Percentiles rank a stretch among this genome's conserved stretches.
These are phyloP conservation scores for Paracoccidioides brasiliensis DNA, from an alignment of 2,329 filamentous ascomycete species.

Conservation along the genomic window DNA sequence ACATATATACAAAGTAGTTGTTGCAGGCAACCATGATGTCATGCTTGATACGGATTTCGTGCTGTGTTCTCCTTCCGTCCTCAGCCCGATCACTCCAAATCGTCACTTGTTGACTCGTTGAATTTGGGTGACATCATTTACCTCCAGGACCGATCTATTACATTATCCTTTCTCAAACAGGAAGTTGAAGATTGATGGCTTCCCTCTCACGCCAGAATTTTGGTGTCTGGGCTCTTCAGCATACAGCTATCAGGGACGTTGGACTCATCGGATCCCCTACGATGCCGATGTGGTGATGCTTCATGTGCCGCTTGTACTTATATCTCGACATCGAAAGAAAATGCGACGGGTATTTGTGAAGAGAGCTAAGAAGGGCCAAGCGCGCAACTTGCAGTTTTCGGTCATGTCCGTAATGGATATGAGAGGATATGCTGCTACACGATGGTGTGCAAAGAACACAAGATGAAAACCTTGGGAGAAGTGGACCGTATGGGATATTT, in stretches of 20 bases:
- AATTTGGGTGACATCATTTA: constrained; percentile 11
- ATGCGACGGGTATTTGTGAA: constrained; percentile 8
- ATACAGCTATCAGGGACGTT: constrained; percentile 7
- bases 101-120: constrained; percentile 3
- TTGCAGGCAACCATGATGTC: constrained; percentile 35
- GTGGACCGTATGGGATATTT: not conserved
- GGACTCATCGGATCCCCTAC: not conserved
- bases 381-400: constrained; percentile 24
- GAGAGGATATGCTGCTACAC: constrained; percentile 56
- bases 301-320: constrained; percentile 11
- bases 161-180: constrained; percentile 2
- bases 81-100: too few species aligned
- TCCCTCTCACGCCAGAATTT: not conserved
- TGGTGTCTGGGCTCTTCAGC: constrained; percentile 13
- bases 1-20: constrained; percentile 30
- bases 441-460: constrained; percentile 59
- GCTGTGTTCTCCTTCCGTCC: too few species aligned
- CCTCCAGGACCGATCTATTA: constrained; percentile 5
- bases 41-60: not conserved
- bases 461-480: constrained; percentile 31
- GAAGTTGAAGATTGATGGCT: constrained; percentile 11
- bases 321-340: constrained; percentile 11
- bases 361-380: constrained; percentile 9
- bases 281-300: constrained; percentile 13
- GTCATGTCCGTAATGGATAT: constrained; percentile 13